Evolutionary conservation across 148 eudicot genomes (phyloP).

Genomic region (Rhododendron kiyosumense): DNA sequence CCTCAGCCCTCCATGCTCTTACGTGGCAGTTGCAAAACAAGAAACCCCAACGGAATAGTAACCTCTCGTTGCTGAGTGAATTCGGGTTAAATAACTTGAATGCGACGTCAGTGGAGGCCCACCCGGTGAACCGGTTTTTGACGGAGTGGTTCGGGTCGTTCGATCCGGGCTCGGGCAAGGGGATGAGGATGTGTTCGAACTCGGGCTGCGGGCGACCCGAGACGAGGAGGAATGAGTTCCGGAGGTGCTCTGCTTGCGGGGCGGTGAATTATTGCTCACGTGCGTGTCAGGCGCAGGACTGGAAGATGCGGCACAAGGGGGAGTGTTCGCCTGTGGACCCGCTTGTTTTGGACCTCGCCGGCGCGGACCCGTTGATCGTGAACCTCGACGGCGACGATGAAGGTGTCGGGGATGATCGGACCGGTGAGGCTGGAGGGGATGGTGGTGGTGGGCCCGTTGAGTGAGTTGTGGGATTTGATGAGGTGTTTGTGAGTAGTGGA

Average conservation of each 20-base stretch:
- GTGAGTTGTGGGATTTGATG: not conserved
- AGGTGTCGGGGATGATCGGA: slow-evolving; percentile 8
- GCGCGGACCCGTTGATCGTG: slow-evolving; percentile 17
- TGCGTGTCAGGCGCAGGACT: slow-evolving; percentile 69
- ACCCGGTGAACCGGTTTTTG: slow-evolving; percentile 37
- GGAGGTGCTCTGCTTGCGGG: slow-evolving; percentile 68
- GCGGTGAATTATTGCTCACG: slow-evolving; percentile 65
- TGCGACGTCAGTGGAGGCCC: slow-evolving; percentile 10
- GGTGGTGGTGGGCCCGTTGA: slow-evolving; percentile 6
- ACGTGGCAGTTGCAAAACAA: not conserved
- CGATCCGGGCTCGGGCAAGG: slow-evolving; percentile 5
- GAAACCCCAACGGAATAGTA: not conserved
- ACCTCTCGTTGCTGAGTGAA: slow-evolving; percentile 14
- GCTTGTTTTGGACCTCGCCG: slow-evolving; percentile 14
- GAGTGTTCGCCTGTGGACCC: slow-evolving; percentile 45
- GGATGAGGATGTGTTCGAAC: slow-evolving; percentile 40
- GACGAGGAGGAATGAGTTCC: slow-evolving; percentile 53
- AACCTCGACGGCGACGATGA: slow-evolving; percentile 15
- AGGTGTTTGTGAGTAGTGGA: not conserved
- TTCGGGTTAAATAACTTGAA: slow-evolving; percentile 18
- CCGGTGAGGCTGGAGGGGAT: slow-evolving; percentile 4
- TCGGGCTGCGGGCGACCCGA: slow-evolving; percentile 61
- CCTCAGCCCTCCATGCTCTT: not conserved
- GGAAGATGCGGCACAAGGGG: slow-evolving; percentile 61
- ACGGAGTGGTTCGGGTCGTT: slow-evolving; percentile 34